Base-by-base conservation (phyloP, 768 basidiomycete genomes). In the Sporobolomyces phaffii region DNA sequence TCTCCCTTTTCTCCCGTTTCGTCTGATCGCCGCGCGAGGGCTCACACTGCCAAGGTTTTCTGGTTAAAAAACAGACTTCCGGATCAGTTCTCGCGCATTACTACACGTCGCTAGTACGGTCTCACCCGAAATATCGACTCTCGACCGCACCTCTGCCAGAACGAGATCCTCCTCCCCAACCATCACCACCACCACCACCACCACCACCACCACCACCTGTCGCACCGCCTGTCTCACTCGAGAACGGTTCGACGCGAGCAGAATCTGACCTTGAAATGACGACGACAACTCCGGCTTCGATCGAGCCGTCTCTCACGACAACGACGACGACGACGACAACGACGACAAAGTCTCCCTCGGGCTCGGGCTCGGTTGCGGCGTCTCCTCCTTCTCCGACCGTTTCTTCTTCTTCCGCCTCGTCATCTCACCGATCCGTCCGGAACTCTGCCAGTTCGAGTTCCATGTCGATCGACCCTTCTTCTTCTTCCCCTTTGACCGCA, bases 91-190 rank as follows among this genome's bases (percentile, higher is more conserved):
- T 73, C 38, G 66, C 69, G 11, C 68, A 73, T 40, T 73, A 73
- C 63, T 73, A 73, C 60, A 64, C 64, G 33, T 71, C 69, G n/a
- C 70, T 73, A 26, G 73, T 73, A 22, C 57, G 34, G 50, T 61
- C 73, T 3, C 70, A 73, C 28, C 70, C 73, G 0, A 3, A 8
- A 8, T 73, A 65, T 47, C 53, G 59, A 20, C 60, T 73, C 31
- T 58, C 66, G 18, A 26, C 38, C 13, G 58, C 59, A 1, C 53
- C 62, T 6, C 24, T 58, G 1, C 66, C 66, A 5, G 56, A 45
- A 44, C 56, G 40, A 56, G 54, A 43, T 43, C 54, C 41, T 26
- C 26, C 54, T 15, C 40, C 54, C 15, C 34, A 53, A 28, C 40
- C 54, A 41, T 43, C 26, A 15, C 43, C 13, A 22, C 11, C 43